These are phyloP conservation scores for Colletotrichum higginsianum DNA, from an alignment of 2,329 filamentous ascomycete species.

Conservation along the genomic window DNA sequence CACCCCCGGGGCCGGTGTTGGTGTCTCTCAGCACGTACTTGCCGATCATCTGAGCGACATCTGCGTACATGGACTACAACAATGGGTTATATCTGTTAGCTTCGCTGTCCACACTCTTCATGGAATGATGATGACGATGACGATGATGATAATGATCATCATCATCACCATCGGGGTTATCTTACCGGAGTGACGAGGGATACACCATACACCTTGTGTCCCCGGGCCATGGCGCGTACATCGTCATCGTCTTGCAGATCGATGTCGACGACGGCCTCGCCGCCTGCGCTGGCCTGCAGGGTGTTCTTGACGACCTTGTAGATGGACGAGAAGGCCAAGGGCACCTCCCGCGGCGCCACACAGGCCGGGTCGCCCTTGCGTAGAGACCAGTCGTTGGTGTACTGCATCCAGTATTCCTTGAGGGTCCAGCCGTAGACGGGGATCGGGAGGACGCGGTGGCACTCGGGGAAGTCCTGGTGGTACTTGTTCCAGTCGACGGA, in stretches of 20 bases:
- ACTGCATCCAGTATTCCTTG: conserved; percentile 79
- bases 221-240: conserved; percentile 70
- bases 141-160: too few relatives aligned
- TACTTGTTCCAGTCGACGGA: conserved; percentile 80
- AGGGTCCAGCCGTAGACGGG: conserved; percentile 80
- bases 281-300: conserved; percentile 74
- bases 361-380: conserved; percentile 75
- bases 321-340: conserved; percentile 57
- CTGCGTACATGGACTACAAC: conserved; percentile 61
- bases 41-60: conserved; percentile 75
- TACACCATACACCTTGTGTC: conserved; percentile 78
- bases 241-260: conserved; percentile 71
- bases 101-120: too few relatives aligned
- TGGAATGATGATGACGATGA: too few relatives aligned
- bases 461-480: conserved; percentile 64
- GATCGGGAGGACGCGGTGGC: conserved; percentile 68
- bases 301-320: conserved; percentile 74
- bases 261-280: conserved; percentile 72
- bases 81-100: too few relatives aligned
- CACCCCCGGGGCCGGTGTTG: conserved; percentile 61
- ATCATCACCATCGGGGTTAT: too few relatives aligned
- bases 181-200: conserved; percentile 72
- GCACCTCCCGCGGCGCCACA: conserved; percentile 49
- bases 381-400: conserved; percentile 78
- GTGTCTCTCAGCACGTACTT: conserved; percentile 75